phyloP scores from a whole-genome alignment of 179 eudicot genomes.

The Sideroxylon spinosum region DNA sequence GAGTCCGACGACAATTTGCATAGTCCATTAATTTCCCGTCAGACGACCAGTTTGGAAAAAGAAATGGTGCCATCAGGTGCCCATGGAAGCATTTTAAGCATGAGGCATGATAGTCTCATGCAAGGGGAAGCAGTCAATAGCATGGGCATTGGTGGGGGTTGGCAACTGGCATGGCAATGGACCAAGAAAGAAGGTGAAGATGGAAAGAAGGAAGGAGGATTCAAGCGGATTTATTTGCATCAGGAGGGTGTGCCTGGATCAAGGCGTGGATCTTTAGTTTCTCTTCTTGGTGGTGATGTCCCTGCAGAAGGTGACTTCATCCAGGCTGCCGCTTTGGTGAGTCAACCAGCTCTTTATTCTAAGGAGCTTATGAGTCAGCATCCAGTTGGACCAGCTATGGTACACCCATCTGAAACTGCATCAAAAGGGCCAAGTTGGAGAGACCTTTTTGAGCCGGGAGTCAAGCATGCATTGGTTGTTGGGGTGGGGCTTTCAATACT shows the following conservation, averaged over 20 bases:
- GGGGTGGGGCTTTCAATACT: slow-evolving; percentile 80
- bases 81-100: slow-evolving; percentile 41
- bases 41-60: slow-evolving; percentile 51
- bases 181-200: slow-evolving; percentile 63
- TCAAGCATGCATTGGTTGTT: slow-evolving; percentile 75
- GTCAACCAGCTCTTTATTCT: slow-evolving; percentile 48
- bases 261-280: slow-evolving; percentile 57
- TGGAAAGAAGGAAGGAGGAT: slow-evolving; percentile 54
- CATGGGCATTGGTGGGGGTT: slow-evolving; percentile 84
- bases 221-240: slow-evolving; percentile 66
- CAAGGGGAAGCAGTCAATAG: slow-evolving; percentile 54
- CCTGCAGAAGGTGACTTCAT: slow-evolving; percentile 42
- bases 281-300: slow-evolving; percentile 50
- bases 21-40: slow-evolving; percentile 66
- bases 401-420: slow-evolving; percentile 59
- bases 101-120: slow-evolving; percentile 47
- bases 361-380: slow-evolving; percentile 51
- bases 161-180: slow-evolving; percentile 75
- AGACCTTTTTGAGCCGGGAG: slow-evolving; percentile 81
- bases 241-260: slow-evolving; percentile 54
- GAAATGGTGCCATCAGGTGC: slow-evolving; percentile 35
- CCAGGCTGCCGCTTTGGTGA: slow-evolving; percentile 72
- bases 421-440: slow-evolving; percentile 50
- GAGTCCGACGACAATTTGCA: slow-evolving; percentile 54
- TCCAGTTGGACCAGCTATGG: slow-evolving; percentile 69